Evolutionary conservation across 2,329 filamentous ascomycete genomes (phyloP), one percentile per base, ranked within the genome.

Genomic region (Aspergillus ruber): DNA sequence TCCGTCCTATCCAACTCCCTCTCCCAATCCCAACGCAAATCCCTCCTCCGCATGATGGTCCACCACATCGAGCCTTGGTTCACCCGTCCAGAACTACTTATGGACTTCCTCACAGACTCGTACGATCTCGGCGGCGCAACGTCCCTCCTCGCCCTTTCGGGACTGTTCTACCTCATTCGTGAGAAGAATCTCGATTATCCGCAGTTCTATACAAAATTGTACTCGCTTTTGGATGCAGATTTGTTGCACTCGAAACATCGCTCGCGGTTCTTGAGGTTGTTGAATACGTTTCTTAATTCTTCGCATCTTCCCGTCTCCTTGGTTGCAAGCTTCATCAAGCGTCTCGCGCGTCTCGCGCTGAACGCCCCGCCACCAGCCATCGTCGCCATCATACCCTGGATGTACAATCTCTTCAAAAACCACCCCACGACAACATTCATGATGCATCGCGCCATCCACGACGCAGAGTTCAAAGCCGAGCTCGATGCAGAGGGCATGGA

Each of bases 141-240:
- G 42, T 91, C 93, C 4, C 77, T 98, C 4, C 79, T 96, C 17
- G 90, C 94, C 1, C 76, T 98, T 1, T 94, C 88, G 1, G 93
- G 93, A 44, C 84, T 98, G 41, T 98, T 95, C 73, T 93, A 95
- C 65, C 80, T 98, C 45, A 97, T 98, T 58, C 84, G 88, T 55
- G 83, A 93, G 64, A 88, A 88, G 63, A 98, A 98, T 65, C 78
- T 98, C 50, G 93, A 98, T 70, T 98, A 98, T 66, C 90, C 90
- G 1, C 85, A 84, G 27, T 98, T 98, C 72, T 98, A 95, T 71
- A 72, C 78, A 45, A 97, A 96, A 67, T 82, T 98, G 2, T 98
- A 98, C 73, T 94, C 89, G 8, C 78, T 98, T 1, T 79, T 98
- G 3, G 88, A 97, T 69, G 79, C 84, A 33, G 82, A 88, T 43